phyloP scores from a whole-genome alignment of 1,139 yeast genomes.

The Tardiomyces digboiensis region DNA sequence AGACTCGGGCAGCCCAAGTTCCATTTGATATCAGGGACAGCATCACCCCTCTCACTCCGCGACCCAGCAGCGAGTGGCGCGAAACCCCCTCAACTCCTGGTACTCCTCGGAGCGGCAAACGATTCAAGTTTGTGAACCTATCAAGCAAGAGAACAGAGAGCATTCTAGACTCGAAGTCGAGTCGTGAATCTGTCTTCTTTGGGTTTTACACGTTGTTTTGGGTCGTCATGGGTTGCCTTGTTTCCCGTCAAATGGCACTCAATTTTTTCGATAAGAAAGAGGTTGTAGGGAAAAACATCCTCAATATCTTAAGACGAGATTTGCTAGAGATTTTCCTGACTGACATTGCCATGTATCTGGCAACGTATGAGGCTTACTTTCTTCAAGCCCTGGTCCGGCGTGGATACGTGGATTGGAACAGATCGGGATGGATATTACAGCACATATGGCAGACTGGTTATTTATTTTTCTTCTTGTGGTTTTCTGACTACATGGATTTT shows the following conservation, averaged over 20 bases:
- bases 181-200: conserved; percentile 21
- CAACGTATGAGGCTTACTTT: conserved; percentile 45
- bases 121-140: not conserved
- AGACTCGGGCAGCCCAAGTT: not conserved
- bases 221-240: conserved; percentile 22
- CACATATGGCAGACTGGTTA: conserved; percentile 44
- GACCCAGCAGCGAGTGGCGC: not conserved
- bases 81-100: not conserved
- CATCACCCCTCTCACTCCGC: not conserved
- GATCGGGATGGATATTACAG: conserved; percentile 52
- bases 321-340: conserved; percentile 54
- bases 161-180: conserved; percentile 13
- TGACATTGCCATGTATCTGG: conserved; percentile 60
- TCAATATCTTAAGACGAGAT: conserved; percentile 43
- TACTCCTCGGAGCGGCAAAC: not conserved
- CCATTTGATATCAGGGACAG: not conserved
- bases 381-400: conserved; percentile 43
- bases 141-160: conserved; percentile 4
- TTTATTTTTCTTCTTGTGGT: conserved; percentile 36
- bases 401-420: conserved; percentile 44
- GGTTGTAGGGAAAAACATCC: conserved; percentile 39
- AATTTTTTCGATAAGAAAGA: conserved; percentile 24
- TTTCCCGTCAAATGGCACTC: conserved; percentile 18
- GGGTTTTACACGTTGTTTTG: conserved; percentile 31
- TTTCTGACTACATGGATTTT: conserved; percentile 43